A percentile compares a stretch with the other conserved stretches of the same genome.
Evolutionary conservation across 208 protist species (phyloP).

Genomic region (Acanthamoeba royreba): DNA sequence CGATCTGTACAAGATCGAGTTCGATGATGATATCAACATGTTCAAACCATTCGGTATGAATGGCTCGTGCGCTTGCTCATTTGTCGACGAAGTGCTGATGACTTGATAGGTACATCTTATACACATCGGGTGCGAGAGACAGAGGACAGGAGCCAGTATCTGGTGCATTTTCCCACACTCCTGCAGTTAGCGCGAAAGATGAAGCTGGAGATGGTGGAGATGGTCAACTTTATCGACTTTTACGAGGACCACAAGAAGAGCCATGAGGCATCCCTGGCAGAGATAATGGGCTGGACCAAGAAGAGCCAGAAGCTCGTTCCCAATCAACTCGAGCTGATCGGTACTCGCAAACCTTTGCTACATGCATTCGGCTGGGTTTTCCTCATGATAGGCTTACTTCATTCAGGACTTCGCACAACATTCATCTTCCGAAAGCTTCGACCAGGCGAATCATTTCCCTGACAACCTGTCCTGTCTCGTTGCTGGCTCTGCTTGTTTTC

Average conservation of each 20-base stretch:
- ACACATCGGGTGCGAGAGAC: conserved; percentile 24
- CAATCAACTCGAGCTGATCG: conserved; percentile 5
- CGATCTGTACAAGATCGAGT: conserved; percentile 45
- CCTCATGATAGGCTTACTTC: neutral
- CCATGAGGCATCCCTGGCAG: conserved; percentile 46
- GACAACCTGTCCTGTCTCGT: too few relatives aligned
- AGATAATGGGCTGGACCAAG: neutral
- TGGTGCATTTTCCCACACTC: conserved; percentile 65
- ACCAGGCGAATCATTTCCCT: neutral
- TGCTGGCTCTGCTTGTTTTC: too few relatives aligned
- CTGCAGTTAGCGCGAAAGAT: conserved; percentile 48
- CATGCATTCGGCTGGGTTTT: neutral
- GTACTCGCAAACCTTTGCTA: neutral
- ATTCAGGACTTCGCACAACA: neutral
- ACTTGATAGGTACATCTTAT: neutral
- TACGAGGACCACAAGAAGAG: conserved; percentile 65
- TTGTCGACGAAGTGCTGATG: neutral
- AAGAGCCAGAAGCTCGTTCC: neutral
- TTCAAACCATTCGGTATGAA: conserved; percentile 47
- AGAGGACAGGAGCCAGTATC: conserved; percentile 27
- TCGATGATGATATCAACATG: conserved; percentile 30
- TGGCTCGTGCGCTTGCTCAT: neutral
- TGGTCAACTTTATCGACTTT: conserved; percentile 52
- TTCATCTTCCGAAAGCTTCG: neutral
- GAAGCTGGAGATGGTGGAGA: conserved; percentile 53